These are phyloP conservation scores for Aspergillus sparsus DNA, from an alignment of 495 filamentous ascomycete species.

Conservation along the genomic window DNA sequence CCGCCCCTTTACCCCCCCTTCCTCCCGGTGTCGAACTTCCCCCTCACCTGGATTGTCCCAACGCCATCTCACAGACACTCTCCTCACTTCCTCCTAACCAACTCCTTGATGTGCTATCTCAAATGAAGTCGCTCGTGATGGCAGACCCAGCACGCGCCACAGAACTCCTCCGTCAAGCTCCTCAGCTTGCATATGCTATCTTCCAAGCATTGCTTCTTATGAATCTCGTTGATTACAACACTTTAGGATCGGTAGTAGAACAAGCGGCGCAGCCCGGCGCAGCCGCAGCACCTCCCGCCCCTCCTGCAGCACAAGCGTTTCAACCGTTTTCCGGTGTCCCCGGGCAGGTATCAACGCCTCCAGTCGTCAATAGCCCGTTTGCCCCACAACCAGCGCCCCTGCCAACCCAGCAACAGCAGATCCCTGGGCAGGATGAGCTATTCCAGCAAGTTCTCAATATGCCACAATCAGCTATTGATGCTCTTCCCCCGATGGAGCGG, in stretches of 20 bases:
- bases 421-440: slow-evolving; percentile 62
- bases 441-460: slow-evolving; percentile 75
- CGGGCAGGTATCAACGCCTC: slow-evolving; percentile 55
- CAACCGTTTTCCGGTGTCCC: slow-evolving; percentile 40
- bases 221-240: slow-evolving; percentile 77
- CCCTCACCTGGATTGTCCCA: slow-evolving; percentile 76
- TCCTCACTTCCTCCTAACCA: slow-evolving; percentile 81
- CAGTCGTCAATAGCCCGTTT: slow-evolving; percentile 59
- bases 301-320: slow-evolving; percentile 38
- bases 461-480: slow-evolving; percentile 73
- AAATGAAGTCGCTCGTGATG: slow-evolving; percentile 88
- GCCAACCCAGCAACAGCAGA: slow-evolving; percentile 41
- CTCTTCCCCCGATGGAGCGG: slow-evolving; percentile 68
- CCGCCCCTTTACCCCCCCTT: slow-evolving; percentile 67
- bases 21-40: slow-evolving; percentile 82
- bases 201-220: slow-evolving; percentile 94
- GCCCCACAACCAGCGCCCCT: slow-evolving; percentile 48
- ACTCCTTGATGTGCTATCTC: slow-evolving; percentile 88
- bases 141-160: slow-evolving; percentile 81
- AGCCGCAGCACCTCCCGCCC: slow-evolving; percentile 31
- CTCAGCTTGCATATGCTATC: slow-evolving; percentile 92
- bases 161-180: slow-evolving; percentile 83
- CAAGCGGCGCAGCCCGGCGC: slow-evolving; percentile 46
- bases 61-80: slow-evolving; percentile 88
- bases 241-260: slow-evolving; percentile 59